Evolutionary conservation across 73 alveolate species (phyloP), one percentile per base, ranked within the genome.

Genomic region (Blepharisma japonicum): DNA sequence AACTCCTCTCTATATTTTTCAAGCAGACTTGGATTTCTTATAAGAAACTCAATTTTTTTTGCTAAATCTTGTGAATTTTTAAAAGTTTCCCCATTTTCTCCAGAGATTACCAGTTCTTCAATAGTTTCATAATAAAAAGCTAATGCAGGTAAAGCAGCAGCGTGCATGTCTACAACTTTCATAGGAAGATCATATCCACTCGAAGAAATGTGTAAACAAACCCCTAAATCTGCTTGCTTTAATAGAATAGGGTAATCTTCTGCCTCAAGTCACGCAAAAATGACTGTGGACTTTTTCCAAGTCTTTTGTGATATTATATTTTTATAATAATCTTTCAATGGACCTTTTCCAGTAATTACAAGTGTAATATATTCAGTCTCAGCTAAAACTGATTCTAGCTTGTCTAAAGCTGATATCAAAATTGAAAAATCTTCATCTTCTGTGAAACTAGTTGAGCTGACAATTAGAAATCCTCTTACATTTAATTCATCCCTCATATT

Each of bases 81-180:
- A 79, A 68, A 79, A 6, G 56, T 46, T 21, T 71, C 56, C 6
- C 86, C 86, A 42, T 79, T 68, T 11, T 14, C 42, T n/a, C 51
- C 68, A 68, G 39, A 21, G 5, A 14, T 20, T n/a, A 79, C 84
- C 0, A 81, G 51, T 21, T 81, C 88, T 53, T 47, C 39, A 21
- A 81, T 77, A 68, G 79, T 81, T 25, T 70, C n/a, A 55, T 82
- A 85, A 18, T 76, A 48, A 45, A n/a, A 61, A 8, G 90, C 90
- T 50, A 83, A 74, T 6, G 85, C 96, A 54, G 98, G 99, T 6
- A 92, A 79, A 55, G 89, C 80, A 47, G 97, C 96, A 54, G 96
- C 92, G 70, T 89, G 89, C 99, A 96, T 96, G 82, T 96, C 99
- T 6, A 96, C 99, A 20, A 95, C 99, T 84, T 96, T 96, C 99